Evolutionary conservation across 176 grass and related monocot genomes (phyloP).

Genomic region (barley (Hordeum vulgare)): DNA sequence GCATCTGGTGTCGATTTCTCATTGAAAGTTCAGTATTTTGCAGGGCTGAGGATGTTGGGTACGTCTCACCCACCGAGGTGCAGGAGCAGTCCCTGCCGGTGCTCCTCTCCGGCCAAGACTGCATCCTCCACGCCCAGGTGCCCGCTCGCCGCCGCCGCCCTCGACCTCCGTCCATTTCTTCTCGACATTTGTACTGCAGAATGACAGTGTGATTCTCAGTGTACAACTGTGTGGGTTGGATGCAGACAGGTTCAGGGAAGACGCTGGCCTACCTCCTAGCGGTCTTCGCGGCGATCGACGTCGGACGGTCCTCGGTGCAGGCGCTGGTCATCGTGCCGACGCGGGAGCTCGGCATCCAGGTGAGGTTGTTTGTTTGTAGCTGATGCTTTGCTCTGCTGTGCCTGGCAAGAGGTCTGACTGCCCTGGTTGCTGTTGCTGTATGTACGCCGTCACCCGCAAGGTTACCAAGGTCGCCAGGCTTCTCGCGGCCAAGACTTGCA

Average conservation of each 20-base stretch:
- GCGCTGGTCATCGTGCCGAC: slow-evolving; percentile 81
- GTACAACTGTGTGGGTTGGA: not conserved
- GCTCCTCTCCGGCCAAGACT: slow-evolving; percentile 73
- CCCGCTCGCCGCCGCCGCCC: not conserved
- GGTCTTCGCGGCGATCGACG: slow-evolving; percentile 66
- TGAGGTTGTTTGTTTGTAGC: slow-evolving; percentile 56
- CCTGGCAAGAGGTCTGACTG: not conserved
- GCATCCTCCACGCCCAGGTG: slow-evolving; percentile 94
- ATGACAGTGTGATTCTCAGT: not conserved
- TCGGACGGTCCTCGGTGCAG: slow-evolving; percentile 71
- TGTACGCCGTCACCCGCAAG: slow-evolving; percentile 16
- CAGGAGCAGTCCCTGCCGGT: slow-evolving; percentile 74
- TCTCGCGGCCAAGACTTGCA: slow-evolving; percentile 64
- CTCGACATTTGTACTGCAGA: not conserved
- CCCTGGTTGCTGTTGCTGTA: not conserved
- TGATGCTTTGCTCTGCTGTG: not conserved
- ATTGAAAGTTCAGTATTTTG: not conserved
- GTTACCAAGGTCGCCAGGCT: slow-evolving; percentile 84
- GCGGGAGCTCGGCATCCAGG: slow-evolving; percentile 96
- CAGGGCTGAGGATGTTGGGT: slow-evolving; percentile 80
- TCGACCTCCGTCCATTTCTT: not conserved
- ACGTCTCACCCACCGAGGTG: slow-evolving; percentile 57
- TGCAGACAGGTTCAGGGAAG: slow-evolving; percentile 98
- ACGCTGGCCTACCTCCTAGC: slow-evolving; percentile 79
- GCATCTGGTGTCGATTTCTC: not conserved